Evolutionary conservation across 805 yeast species (phyloP), one percentile per base, ranked within the genome.

Genomic region (Ogataea henricii): DNA sequence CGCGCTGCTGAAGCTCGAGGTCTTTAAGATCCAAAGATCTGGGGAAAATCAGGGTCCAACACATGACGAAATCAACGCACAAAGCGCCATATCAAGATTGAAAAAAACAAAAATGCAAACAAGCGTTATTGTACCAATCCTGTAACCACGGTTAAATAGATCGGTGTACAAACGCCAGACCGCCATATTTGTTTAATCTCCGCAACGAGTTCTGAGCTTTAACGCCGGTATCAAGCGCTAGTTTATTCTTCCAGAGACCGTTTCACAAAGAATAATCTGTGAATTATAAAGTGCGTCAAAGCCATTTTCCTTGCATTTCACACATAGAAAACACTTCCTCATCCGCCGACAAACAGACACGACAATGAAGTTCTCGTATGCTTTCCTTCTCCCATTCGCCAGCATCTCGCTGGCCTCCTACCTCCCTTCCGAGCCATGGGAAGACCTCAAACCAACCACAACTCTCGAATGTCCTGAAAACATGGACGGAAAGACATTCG

Each of bases 351-450:
- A 22, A 37, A 9, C 21, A 5, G 4, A 22, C 12, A 8, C 18
- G 7, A 36, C 3, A 13, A 37, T 37, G 40, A 37, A 37, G 21
- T 12, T 37, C 21, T 4, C 40, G 12, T 23, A 16, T n/a, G 6
- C 32, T 16, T 14, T 14, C 23, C 30, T 37, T 25, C 40, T 37
- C 4, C 13, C 40, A n/a, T 16, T 37, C 13, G 30, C 30, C 27
- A 23, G 32, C 40, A 17, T 37, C 6, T 13, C 40, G 20, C 14
- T 23, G 6, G 40, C 40, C 10, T 37, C 27, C 13, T 37, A 37
- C 30, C 21, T 37, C 23, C 40, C 40, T 25, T 25, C 40, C 3
- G 40, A 37, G 18, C 40, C 40, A n/a, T 37, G 40, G 40, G 32
- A 37, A 23, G 32, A 37, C 13, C 30, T 37, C 4, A 32, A 30